phyloP scores from a whole-genome alignment of 768 basidiomycete genomes.

The Podaxis sp. region DNA sequence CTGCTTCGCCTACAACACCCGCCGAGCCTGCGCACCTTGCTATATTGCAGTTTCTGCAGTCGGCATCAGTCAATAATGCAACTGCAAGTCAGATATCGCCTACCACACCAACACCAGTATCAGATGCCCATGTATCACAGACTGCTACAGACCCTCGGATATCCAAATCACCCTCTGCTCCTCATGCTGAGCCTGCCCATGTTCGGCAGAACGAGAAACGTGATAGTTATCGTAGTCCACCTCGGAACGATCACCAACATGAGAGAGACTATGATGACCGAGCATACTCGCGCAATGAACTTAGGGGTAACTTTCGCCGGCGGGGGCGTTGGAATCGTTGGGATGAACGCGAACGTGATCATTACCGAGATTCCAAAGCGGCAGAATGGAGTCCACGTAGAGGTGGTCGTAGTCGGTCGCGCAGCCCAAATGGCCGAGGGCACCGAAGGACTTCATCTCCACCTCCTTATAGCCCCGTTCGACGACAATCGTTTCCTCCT shows the following conservation, averaged over 20 bases:
- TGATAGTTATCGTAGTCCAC: constrained; percentile 48
- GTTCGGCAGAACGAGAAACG: constrained; percentile 24
- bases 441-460: constrained; percentile 48
- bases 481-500: constrained; percentile 38
- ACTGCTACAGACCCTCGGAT: constrained; percentile 12
- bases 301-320: constrained; percentile 55
- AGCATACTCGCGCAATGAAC: constrained; percentile 49
- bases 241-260: constrained; percentile 43
- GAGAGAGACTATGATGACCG: constrained; percentile 54
- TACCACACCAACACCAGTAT: constrained; percentile 4
- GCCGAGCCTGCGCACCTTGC: constrained; percentile 63
- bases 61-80: constrained; percentile 10
- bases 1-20: constrained; percentile 28
- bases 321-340: constrained; percentile 49
- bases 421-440: constrained; percentile 68
- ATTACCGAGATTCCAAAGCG: constrained; percentile 40
- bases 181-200: constrained; percentile 1
- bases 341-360: constrained; percentile 62
- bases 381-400: constrained; percentile 41
- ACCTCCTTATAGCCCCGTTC: constrained; percentile 55
- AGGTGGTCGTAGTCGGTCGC: constrained; percentile 65
- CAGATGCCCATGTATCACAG: constrained; percentile 13
- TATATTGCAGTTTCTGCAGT: constrained; percentile 67
- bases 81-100: constrained; percentile 5
- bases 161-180: constrained; percentile 22